Evolutionary conservation across 257 asterid genomes (phyloP), one percentile per base, ranked within the genome.

Genomic region (Nyctanthes arbortristis): DNA sequence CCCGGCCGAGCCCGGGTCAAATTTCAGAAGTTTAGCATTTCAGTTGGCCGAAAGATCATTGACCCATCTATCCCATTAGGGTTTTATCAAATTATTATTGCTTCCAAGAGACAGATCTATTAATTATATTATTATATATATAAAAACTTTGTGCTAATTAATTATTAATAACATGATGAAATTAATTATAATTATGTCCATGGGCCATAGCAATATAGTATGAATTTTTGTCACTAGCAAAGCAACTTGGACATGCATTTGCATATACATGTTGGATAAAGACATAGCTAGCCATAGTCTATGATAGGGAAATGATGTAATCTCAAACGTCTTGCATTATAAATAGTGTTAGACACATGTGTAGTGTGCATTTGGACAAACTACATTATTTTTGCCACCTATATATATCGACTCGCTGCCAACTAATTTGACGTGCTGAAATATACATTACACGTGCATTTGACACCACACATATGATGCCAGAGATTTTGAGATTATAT

Each of bases 41-140:
- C 11, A n/a, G 20, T 22, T 20, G 8, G 58, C 9, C 14, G 58
- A 52, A 20, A 20, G 30, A 52, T 52, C 22, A 52, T 52, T 52
- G 30, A 20, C 30, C 30, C 2, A 12, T 52, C 40, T 49, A 20
- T n/a, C n/a, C 57, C 28, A 18, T 7, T 2, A 7, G 8, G 59
- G 59, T 14, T n/a, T 24, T 22, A 52, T 12, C 12, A 22, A 52
- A 52, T 24, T 30, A n/a, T n/a, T n/a, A 52, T 52, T 52, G 59
- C 59, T 52, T 52, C 31, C 59, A 52, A 52, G 30, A 7, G 59
- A 52, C 59, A 39, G n/a, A n/a, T n/a, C n/a, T n/a, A n/a, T n/a
- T n/a, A n/a, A 11, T 39, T 9, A 10, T 39, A 39, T 9, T 39
- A 35, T 5, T 22, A 20, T 20, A 52, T 20, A 10, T 52, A 11